These are phyloP conservation scores for Blastobotrys terrestris DNA, from an alignment of 805 yeast species.

Conservation along the genomic window DNA sequence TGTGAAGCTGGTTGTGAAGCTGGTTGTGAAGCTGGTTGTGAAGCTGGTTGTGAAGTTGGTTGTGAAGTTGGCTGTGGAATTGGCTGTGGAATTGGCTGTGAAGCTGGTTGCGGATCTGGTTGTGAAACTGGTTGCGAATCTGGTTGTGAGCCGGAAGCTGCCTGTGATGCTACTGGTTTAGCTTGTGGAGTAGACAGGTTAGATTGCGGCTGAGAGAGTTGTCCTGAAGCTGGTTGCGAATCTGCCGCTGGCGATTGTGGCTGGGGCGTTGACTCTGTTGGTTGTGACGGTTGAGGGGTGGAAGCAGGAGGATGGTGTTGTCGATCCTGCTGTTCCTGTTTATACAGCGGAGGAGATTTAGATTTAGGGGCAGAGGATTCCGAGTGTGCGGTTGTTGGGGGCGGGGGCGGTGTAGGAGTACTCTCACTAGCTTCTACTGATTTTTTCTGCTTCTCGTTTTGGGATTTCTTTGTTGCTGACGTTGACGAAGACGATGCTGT, in stretches of 20 bases:
- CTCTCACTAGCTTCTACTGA: constrained; percentile 5
- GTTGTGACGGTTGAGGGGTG: background rate
- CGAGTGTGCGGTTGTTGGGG: background rate
- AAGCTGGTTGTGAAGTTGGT: background rate
- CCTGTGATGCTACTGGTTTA: too few relatives aligned
- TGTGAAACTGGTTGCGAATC: too few relatives aligned
- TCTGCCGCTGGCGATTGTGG: background rate
- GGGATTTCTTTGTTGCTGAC: constrained; percentile 4
- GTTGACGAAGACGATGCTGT: constrained; percentile 7
- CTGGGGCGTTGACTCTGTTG: background rate
- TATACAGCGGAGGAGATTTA: background rate
- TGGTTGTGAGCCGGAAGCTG: too few relatives aligned
- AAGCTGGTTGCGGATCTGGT: too few relatives aligned
- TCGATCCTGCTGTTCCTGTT: background rate
- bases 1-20: background rate
- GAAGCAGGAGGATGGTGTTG: background rate
- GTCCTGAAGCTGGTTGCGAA: background rate
- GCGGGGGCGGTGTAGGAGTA: background rate
- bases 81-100: too few relatives aligned
- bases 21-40: constrained; percentile 1
- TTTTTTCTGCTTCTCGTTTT: constrained; percentile 9
- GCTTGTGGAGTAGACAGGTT: too few relatives aligned
- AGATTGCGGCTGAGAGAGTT: background rate
- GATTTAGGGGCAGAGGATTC: background rate
- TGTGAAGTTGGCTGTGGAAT: constrained; percentile 1